These are phyloP conservation scores for Chrysosporium queenslandicum DNA, from an alignment of 2,329 filamentous ascomycete genomes.

Conservation along the genomic window DNA sequence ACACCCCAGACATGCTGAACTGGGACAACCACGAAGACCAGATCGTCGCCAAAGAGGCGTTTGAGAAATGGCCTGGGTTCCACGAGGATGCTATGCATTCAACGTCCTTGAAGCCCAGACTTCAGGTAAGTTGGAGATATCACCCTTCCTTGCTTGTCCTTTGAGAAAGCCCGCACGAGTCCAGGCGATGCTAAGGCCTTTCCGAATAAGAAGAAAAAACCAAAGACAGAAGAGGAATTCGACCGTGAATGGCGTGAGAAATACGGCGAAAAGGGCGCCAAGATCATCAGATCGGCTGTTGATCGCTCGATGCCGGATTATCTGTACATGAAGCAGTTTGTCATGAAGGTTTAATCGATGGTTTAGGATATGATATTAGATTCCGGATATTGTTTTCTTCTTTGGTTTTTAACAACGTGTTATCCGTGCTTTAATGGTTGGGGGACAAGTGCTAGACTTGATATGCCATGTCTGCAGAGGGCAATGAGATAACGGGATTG, in stretches of 20 bases:
- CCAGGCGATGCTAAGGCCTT: neutral
- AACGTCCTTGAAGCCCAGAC: slow-evolving; percentile 56
- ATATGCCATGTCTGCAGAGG: too few relatives aligned
- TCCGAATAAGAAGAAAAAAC: slow-evolving; percentile 22
- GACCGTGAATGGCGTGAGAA: slow-evolving; percentile 52
- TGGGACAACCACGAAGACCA: slow-evolving; percentile 73
- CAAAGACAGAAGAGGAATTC: slow-evolving; percentile 45
- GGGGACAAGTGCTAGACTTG: too few relatives aligned
- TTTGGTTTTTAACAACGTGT: neutral
- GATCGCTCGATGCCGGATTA: slow-evolving; percentile 52
- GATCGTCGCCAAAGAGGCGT: slow-evolving; percentile 57
- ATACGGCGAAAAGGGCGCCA: slow-evolving; percentile 50
- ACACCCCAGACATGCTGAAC: slow-evolving; percentile 63
- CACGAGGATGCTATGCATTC: slow-evolving; percentile 90
- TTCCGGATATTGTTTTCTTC: neutral
- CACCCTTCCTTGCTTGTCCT: neutral
- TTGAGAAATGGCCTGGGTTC: slow-evolving; percentile 96
- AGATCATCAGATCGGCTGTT: slow-evolving; percentile 50
- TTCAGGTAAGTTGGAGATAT: slow-evolving; percentile 35
- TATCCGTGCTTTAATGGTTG: too few relatives aligned
- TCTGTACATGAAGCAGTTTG: slow-evolving; percentile 56
- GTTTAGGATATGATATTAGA: neutral
- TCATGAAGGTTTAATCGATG: slow-evolving; percentile 41
- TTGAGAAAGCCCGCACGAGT: neutral
- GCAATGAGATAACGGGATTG: too few relatives aligned